Base-by-base conservation (phyloP, 179 eudicot species). In the Silene coronaria region DNA sequence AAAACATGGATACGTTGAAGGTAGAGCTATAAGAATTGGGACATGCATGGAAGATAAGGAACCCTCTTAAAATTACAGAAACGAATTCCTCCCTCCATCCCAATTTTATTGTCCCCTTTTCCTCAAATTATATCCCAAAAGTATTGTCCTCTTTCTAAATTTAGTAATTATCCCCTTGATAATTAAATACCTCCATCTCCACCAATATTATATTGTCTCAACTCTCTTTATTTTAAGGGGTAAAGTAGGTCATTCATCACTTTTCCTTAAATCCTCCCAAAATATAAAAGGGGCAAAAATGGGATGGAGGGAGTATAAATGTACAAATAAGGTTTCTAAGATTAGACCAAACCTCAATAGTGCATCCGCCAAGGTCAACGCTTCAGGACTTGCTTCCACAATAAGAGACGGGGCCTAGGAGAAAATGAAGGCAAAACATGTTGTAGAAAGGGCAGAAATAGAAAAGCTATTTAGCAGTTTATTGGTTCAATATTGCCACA, bases 341-440 rank as follows among this genome's bases (percentile, higher is more conserved):
- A 26, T 45, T 51, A 71, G 58, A 75, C 59, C 78, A 82, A 48
- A 93, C 99, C 99, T 93, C 81, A 96, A 80, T 32, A 96, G 85
- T 70, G 92, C 90, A 86, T 96, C 93, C 67, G 87, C 91, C 74
- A 96, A 76, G 55, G 80, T 85, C 76, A 91, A 85, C 70, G 97
- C 93, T 87, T 96, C 97, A 64, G 90, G 66, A 78, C 88, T 87
- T 80, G 93, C 95, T 85, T 93, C 92, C 55, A 84, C 91, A 70
- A 96, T 88, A 76, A 96, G 81, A 70, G 89, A 83, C 24, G 96
- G 99, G 34, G 93, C 97, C 99, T 93, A 81, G 34, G 64, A 80
- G 58, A 42, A 70, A 74, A 21, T 58, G 68, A 60, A 67, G 59
- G 58, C n/a, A n/a, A n/a, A n/a, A n/a, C n/a, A n/a, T n/a, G n/a